Conservation (phyloP, 306 rosid species). For the barrel medic (Medicago truncatula) region MtrunA17r5.0-ANR NC_053048.1:34275001-34275500, state of each 20-base stretch:
- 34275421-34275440: conserved; percentile 60
- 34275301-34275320: conserved; percentile 96
- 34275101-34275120: conserved; percentile 68
- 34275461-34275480: conserved; percentile 60
- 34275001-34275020: conserved; percentile 93
- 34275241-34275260: conserved; percentile 71
- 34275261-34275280: conserved; percentile 97
- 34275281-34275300: conserved; percentile 84
- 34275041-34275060: conserved; percentile 71
- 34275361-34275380: conserved; percentile 88
- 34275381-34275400: conserved; percentile 82
- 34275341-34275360: conserved; percentile 81
- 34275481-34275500: conserved; percentile 85
- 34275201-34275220: conserved; percentile 53
- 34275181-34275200: conserved; percentile 77
- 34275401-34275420: conserved; percentile 64
- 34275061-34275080: conserved; percentile 62
- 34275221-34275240: conserved; percentile 62
- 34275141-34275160: conserved; percentile 66
- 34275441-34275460: conserved; percentile 60
- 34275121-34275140: conserved; percentile 63
- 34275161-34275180: conserved; percentile 80
- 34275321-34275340: conserved; percentile 88
- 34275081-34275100: conserved; percentile 67
- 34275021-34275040: conserved; percentile 61